Conservation (phyloP, 2,329 filamentous ascomycete species). For the Sclerotinia subarctica region DNA sequence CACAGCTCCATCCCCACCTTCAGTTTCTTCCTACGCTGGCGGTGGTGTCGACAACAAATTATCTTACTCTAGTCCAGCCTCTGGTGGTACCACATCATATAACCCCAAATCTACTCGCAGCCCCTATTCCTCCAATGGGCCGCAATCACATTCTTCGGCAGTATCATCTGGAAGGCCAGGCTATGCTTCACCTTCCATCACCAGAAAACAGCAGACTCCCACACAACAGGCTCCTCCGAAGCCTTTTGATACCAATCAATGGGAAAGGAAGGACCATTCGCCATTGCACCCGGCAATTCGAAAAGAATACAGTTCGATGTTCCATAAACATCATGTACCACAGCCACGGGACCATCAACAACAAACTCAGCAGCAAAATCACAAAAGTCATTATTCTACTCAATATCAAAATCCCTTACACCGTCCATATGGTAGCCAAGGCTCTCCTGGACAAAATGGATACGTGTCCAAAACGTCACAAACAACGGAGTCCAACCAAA, state of each 20-base stretch:
- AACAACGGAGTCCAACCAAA: background rate
- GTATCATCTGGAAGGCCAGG: constrained; percentile 4
- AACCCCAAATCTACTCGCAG: background rate
- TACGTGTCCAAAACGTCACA: background rate
- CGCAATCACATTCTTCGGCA: constrained; percentile 19
- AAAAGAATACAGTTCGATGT: constrained; percentile 35
- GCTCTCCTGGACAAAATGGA: constrained; percentile 2
- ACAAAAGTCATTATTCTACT: background rate
- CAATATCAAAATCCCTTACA: constrained; percentile 4
- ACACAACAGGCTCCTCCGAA: constrained; percentile 20
- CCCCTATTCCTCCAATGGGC: constrained; percentile 3
- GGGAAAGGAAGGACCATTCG: constrained; percentile 33
- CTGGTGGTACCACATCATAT: background rate
- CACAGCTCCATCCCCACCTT: constrained; percentile 2
- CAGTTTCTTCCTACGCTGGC: constrained; percentile 19
- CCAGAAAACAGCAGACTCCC: constrained; percentile 23
- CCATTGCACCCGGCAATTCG: constrained; percentile 42
- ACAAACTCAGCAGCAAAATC: background rate
- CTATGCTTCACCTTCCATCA: constrained; percentile 17
- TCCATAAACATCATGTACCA: constrained; percentile 25
- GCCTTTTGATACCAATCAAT: constrained; percentile 17
- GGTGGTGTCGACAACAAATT: constrained; percentile 8
- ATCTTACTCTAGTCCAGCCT: background rate
- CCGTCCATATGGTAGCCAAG: background rate
- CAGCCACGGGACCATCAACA: constrained; percentile 16